These are phyloP conservation scores for Sugiyamaella marilandica DNA, from an alignment of 805 yeast genomes.

Conservation along the genomic window DNA sequence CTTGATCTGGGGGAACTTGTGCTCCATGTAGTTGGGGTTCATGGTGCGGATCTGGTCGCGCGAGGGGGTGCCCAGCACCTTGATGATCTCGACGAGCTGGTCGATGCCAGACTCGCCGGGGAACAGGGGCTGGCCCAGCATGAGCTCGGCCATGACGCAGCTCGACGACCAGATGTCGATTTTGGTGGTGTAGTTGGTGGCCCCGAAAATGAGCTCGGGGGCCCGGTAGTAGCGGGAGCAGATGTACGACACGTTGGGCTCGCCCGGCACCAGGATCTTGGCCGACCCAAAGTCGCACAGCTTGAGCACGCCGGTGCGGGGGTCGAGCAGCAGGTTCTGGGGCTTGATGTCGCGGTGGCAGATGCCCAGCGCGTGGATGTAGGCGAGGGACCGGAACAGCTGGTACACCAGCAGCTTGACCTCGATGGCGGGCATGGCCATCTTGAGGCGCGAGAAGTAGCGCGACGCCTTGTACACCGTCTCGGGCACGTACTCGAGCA, in stretches of 20 bases:
- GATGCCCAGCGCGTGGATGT: constrained; percentile 62
- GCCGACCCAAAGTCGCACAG: constrained; percentile 97
- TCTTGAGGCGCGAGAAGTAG: constrained; percentile 52
- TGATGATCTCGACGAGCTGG: constrained; percentile 93
- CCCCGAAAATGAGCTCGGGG: constrained; percentile 96
- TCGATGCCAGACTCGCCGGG: constrained; percentile 98
- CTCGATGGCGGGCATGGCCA: constrained; percentile 83
- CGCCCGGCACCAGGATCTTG: constrained; percentile 79
- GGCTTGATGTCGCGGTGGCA: constrained; percentile 96
- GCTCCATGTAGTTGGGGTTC: constrained; percentile 98
- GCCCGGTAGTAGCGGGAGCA: constrained; percentile 97
- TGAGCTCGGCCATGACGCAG: constrained; percentile 95
- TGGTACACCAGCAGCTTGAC: constrained; percentile 85
- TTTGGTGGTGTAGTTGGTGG: constrained; percentile 92
- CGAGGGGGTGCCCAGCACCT: constrained; percentile 92
- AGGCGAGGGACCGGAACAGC: constrained; percentile 68
- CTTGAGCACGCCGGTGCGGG: constrained; percentile 76
- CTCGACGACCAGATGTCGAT: constrained; percentile 98
- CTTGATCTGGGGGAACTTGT: constrained; percentile 71
- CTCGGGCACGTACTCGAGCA: constrained; percentile 92
- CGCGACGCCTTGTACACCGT: constrained; percentile 88
- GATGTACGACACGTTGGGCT: constrained; percentile 93
- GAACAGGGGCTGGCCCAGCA: constrained; percentile 92
- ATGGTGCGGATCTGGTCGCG: constrained; percentile 86
- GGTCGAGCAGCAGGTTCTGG: constrained; percentile 82